Evolutionary conservation across 208 protist species (phyloP), one percentile per base, ranked within the genome.

Genomic region (Trypanosoma congolense): DNA sequence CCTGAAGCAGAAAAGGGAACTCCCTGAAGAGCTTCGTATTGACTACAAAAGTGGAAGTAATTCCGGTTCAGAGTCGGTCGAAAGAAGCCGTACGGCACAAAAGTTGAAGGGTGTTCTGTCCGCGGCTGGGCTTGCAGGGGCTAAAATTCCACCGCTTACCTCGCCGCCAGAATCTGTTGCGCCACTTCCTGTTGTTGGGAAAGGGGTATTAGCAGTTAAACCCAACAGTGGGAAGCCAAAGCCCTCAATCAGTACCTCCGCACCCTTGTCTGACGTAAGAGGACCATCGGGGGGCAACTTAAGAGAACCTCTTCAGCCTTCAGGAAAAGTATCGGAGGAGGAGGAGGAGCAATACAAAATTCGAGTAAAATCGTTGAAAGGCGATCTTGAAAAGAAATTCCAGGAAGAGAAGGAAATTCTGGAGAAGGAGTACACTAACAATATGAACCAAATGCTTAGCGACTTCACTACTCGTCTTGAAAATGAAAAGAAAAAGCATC

Each of bases 1-100:
- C 12, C 29, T 72, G 3, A 76, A 76, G 44, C n/a, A 65, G 4
- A 76, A 64, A 44, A 65, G 65, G 18, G 53, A 67, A 55, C 35
- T 72, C 29, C 51, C 70, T 38, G 53, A 61, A 28, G 60, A 76
- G 24, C 61, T 68, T 47, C 6, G 48, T 45, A 21, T 62, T 36
- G 49, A 57, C 2, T 19, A 42, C 35, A 50, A 71, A 19, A 26
- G 28, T 18, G 22, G 48, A 10, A 25, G 2, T 26, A 49, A 42
- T 30, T 41, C 49, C 19, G 26, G 30, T 41, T 65, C 49, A 16
- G 59, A 57, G 50, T 29, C 30, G n/a, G 52, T 24, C 43, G 40
- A 50, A 22, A 30, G 42, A 35, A 30, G 50, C 22, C 26, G 24
- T 25, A 41, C 30, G 19, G 19, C 26, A 22, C 12, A 30, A 31